These are phyloP conservation scores for Peniophora sp. DNA, from an alignment of 1,284 basidiomycete genomes.

Conservation along the genomic window DNA sequence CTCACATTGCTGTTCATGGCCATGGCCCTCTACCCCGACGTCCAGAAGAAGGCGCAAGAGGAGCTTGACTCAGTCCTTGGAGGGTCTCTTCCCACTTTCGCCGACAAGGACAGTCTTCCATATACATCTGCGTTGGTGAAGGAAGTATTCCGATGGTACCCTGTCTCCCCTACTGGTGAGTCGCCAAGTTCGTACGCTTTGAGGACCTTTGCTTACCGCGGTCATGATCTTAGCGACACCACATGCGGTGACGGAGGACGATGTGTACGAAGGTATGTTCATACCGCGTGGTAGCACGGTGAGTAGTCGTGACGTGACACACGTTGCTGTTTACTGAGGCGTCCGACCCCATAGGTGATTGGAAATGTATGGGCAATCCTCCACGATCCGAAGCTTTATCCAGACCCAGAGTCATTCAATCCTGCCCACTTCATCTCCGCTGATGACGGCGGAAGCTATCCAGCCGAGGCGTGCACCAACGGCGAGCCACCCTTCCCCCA, in stretches of 20 bases:
- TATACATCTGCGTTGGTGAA: neutral
- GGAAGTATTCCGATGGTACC: neutral
- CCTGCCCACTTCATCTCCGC: neutral
- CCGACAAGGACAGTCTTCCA: neutral
- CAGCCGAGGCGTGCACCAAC: neutral
- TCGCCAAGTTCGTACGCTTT: neutral
- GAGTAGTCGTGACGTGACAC: neutral
- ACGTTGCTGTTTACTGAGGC: too few relatives aligned
- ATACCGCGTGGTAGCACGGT: conserved; percentile 15
- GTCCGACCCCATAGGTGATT: neutral
- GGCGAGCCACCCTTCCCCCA: conserved; percentile 4
- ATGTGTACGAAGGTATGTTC: neutral
- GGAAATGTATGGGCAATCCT: neutral
- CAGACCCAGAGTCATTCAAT: neutral
- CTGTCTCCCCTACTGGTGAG: neutral
- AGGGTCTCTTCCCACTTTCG: neutral
- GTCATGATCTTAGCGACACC: conserved; percentile 8
- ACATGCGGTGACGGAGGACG: neutral
- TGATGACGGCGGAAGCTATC: neutral
- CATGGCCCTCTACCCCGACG: neutral
- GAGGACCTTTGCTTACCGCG: neutral
- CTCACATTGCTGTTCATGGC: neutral
- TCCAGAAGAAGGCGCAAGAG: neutral
- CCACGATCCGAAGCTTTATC: neutral
- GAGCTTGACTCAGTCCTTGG: neutral